Conservation (phyloP, 257 asterid genomes). For the Solanum chmielewskii region DNA sequence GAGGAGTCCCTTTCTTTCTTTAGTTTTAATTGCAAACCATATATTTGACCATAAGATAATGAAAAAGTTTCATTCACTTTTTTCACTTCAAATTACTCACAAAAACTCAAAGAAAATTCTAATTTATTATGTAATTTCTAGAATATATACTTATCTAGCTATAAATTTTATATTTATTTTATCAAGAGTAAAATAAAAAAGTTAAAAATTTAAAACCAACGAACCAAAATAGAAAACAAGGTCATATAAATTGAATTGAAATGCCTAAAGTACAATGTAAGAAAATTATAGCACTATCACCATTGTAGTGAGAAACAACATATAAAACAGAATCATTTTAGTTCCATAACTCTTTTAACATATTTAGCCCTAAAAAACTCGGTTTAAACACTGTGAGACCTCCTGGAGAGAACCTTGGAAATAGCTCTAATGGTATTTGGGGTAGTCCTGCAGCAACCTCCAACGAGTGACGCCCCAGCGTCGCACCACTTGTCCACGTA, state of each 20-base stretch:
- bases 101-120: too few species aligned
- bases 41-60: too few species aligned
- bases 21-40: too few species aligned
- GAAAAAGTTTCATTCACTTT: too few species aligned
- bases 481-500: slow-evolving; percentile 71
- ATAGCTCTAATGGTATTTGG: slow-evolving; percentile 67
- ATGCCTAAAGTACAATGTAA: background rate
- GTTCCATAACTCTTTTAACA: background rate
- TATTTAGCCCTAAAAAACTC: background rate
- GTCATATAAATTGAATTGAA: background rate
- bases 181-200: too few species aligned
- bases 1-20: too few species aligned
- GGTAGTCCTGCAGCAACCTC: slow-evolving; percentile 91
- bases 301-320: background rate
- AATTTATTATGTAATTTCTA: too few species aligned
- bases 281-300: background rate
- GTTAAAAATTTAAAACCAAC: too few species aligned
- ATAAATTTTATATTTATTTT: too few species aligned
- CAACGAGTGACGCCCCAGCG: slow-evolving; percentile 66
- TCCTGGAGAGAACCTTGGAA: slow-evolving; percentile 28
- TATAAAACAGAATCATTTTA: background rate
- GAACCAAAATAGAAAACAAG: too few species aligned
- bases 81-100: too few species aligned
- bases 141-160: too few species aligned
- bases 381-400: background rate